Base-by-base conservation (phyloP, 169 alveolate genomes). In the Plasmodium cynomolgi region DNA sequence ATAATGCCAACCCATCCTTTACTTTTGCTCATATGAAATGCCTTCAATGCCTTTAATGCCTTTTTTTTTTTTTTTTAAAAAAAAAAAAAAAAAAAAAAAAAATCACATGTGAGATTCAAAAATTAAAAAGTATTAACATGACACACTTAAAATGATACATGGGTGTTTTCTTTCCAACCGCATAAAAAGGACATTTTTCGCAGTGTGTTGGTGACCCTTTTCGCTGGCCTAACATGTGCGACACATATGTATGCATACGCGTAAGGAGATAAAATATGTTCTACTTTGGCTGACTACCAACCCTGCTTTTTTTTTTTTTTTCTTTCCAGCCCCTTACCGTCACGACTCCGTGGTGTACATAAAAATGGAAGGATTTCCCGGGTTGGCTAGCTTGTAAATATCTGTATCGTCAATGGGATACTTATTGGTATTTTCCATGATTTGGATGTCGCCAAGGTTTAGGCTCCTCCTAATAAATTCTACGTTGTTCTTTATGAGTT, bases 331-430 rank as follows among this genome's bases (percentile, higher is more conserved):
- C n/a, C n/a, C n/a, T n/a, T n/a, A n/a, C n/a, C 33, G 58, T 62
- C 41, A 88, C 7, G 39, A 9, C 20, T 90, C 81, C 7, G 56
- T 68, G 58, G 94, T 92, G 79, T 95, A 94, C 90, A 84, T 95
- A 90, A 95, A 92, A 34, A 96, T 94, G 41, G 97, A 92, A 17
- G 97, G 97, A 8, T 94, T 85, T 20, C 97, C 97, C 9, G 97
- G 97, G 71, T 95, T 92, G 2, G 97, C 81, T 17, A 93, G 37
- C 17, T 92, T 94, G 37, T 93, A 72, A 79, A 96, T 95, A 47
- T 91, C 95, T 1, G 96, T 96, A 15, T 85, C 58, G 71, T 96
- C 97, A 9, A 86, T 79, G 15, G 83, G 95, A 73, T 75, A 84
- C 29, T 93, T 73, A 62, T 94, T 96, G 4, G 58, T 33, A 81